These are phyloP conservation scores for Crinitomyces ghanaensis DNA, from an alignment of 805 yeast species.

Conservation along the genomic window DNA sequence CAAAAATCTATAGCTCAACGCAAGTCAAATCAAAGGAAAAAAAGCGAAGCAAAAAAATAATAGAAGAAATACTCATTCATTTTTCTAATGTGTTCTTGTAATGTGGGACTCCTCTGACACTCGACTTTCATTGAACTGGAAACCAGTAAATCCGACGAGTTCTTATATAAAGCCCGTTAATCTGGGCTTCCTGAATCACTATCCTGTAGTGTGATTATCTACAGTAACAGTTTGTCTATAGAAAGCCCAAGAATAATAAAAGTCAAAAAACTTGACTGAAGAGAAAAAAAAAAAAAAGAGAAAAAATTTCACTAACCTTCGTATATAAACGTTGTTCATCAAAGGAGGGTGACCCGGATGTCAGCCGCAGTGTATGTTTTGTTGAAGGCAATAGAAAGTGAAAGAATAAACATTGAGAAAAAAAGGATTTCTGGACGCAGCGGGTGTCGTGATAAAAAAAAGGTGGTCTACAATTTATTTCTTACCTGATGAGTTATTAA, in stretches of 20 bases:
- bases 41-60: neutral
- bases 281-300: too few species aligned
- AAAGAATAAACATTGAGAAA: too few species aligned
- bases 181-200: constrained; percentile 25
- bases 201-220: constrained; percentile 12
- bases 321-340: neutral
- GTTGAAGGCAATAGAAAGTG: neutral
- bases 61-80: neutral
- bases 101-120: constrained; percentile 28
- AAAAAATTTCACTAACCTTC: too few species aligned
- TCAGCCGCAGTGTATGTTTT: neutral
- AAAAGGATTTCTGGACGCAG: too few species aligned
- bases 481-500: too few species aligned
- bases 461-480: too few species aligned
- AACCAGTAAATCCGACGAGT: constrained; percentile 17
- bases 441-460: too few species aligned
- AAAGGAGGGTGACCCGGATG: neutral
- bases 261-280: neutral
- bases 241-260: constrained; percentile 5
- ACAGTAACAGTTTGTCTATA: constrained; percentile 23
- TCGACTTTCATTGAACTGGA: constrained; percentile 14
- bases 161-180: constrained; percentile 22
- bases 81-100: too few species aligned
- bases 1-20: too few species aligned
- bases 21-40: neutral